Base-by-base conservation (phyloP, 2,329 filamentous ascomycete genomes). In the Mollisia scopiformis region DNA sequence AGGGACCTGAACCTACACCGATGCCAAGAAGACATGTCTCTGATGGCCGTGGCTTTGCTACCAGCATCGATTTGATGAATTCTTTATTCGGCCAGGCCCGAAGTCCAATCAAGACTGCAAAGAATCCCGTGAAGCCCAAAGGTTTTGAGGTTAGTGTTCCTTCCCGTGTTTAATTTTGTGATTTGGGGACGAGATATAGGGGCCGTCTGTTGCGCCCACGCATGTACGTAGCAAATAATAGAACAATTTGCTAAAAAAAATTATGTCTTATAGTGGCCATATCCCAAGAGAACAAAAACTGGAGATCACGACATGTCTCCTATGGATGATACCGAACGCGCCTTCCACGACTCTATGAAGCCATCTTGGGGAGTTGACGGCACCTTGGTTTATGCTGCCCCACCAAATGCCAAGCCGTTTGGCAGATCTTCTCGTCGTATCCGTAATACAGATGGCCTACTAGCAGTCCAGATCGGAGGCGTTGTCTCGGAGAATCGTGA, bases 1-100 rank as follows among this genome's bases (percentile, higher is more conserved):
- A 58, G 21, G 62, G 88, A 69, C 81, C 87, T 52, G 80, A 82
- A 64, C 79, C 62, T 50, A 64, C 66, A 80, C 66, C 77, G 76
- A 62, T 76, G 77, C 56, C 72, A 66, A 66, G 61, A 51, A 65
- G 65, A 64, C 69, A 66, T 41, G 65, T 69, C 19, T 71, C 69
- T 30, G 71, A 72, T 57, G 81, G 83, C 57, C 85, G 86, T 66
- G 88, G 89, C 0, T 94, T 97, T 75, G 85, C 88, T 21, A 97
- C 90, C 21, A 93, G 91, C 72, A 96, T 98, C 77, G 95, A 97
- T 79, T 80, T 97, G 74, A 97, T 97, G 92, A 94, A 96, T 74
- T 96, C 92, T 51, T 80, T 97, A 58, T 97, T 96, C 76, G 90
- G 91, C 74, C 86, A 89, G 76, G 83, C 87, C 65, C 87, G 85